Conservation (phyloP, 23 red algal species). For the Gracilaria vermiculophylla region DNA sequence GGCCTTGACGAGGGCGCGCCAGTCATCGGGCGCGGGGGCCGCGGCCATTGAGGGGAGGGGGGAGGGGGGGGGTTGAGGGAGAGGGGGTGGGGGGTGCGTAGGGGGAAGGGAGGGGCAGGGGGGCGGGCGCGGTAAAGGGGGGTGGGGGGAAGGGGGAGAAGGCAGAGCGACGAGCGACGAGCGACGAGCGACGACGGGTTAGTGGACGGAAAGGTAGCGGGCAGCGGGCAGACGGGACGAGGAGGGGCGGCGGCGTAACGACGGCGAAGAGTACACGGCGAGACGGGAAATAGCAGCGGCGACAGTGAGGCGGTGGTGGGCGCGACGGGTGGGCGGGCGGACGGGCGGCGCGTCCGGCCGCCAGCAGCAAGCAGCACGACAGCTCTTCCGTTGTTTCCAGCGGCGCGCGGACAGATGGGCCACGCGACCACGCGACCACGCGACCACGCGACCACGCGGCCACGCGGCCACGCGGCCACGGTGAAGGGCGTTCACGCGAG, state of each 20-base stretch:
- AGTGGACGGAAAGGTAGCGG: too few relatives aligned
- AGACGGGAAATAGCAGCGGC: too few relatives aligned
- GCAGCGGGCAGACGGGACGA: too few relatives aligned
- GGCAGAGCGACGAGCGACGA: not conserved
- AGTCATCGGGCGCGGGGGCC: conserved; percentile 44
- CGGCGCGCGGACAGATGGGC: too few relatives aligned
- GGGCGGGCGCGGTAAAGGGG: not conserved
- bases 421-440: too few relatives aligned
- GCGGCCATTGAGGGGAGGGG: not conserved
- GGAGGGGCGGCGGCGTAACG: too few relatives aligned
- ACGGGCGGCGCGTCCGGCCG: not conserved
- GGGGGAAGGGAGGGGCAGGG: not conserved
- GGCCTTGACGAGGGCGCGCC: conserved; percentile 33
- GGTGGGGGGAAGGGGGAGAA: not conserved
- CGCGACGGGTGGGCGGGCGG: not conserved
- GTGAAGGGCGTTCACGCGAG: too few relatives aligned
- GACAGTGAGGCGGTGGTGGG: too few relatives aligned
- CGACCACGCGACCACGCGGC: not conserved
- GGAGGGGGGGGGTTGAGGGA: not conserved
- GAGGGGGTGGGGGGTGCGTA: not conserved
- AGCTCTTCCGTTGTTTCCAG: too few relatives aligned
- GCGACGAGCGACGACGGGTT: too few relatives aligned
- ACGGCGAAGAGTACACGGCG: too few relatives aligned
- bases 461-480: too few relatives aligned
- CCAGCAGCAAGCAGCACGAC: not conserved